Conservation (phyloP, 768 basidiomycete genomes). For the Suillus clintonianus region DNA sequence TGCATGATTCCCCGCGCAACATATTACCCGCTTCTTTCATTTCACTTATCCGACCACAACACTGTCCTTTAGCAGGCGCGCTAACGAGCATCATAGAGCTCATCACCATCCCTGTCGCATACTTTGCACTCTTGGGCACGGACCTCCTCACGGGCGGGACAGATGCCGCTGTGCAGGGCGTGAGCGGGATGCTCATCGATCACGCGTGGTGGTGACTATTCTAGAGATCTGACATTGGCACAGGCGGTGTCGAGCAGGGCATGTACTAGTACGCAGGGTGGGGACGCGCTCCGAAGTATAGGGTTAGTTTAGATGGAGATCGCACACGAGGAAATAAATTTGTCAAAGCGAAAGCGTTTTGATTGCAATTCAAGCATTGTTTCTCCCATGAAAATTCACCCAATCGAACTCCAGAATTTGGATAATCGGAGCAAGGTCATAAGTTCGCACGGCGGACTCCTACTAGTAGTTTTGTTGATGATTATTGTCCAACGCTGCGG, state of each 20-base stretch:
- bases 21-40: not conserved
- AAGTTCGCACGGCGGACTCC: too few species aligned
- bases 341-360: too few species aligned
- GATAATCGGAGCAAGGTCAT: too few species aligned
- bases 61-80: slow-evolving; percentile 41
- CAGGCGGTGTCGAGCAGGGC: slow-evolving; percentile 39
- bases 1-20: slow-evolving; percentile 8
- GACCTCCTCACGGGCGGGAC: slow-evolving; percentile 71
- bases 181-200: slow-evolving; percentile 75
- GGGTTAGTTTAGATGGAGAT: too few species aligned
- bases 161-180: slow-evolving; percentile 48
- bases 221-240: slow-evolving; percentile 49
- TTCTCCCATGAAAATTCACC: too few species aligned
- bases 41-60: not conserved
- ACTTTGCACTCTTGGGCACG: slow-evolving; percentile 68
- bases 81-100: slow-evolving; percentile 81
- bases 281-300: slow-evolving; percentile 64
- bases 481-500: too few species aligned
- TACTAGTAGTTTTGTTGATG: too few species aligned
- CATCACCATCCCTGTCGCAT: slow-evolving; percentile 68
- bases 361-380: too few species aligned
- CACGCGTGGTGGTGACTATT: slow-evolving; percentile 83
- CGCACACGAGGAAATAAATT: too few species aligned
- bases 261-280: slow-evolving; percentile 38
- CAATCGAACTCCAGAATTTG: too few species aligned